Conservation (phyloP, 257 asterid genomes). For the Solanum neorickii region DNA sequence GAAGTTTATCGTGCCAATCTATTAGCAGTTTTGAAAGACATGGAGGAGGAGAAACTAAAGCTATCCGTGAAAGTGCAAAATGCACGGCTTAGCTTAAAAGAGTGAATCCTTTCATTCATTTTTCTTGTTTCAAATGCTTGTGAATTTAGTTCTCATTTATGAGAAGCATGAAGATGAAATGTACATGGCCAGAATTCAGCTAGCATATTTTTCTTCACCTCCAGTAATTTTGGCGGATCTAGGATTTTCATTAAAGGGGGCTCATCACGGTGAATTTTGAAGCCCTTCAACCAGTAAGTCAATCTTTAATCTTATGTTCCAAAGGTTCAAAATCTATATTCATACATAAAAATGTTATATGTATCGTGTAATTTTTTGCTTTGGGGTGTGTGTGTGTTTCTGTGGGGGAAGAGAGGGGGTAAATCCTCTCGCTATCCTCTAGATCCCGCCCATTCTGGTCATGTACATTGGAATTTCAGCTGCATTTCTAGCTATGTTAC, state of each 20-base stretch:
- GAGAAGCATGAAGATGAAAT: not conserved
- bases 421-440: too few species aligned
- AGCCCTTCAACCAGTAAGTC: accelerated
- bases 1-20: conserved; percentile 75
- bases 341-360: not conserved
- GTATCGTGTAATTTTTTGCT: too few species aligned
- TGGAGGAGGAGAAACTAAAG: conserved; percentile 91
- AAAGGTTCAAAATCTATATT: not conserved
- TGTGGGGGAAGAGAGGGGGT: accelerated
- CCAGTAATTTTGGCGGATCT: not conserved
- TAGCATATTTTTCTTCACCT: not conserved
- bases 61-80: conserved; percentile 86
- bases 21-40: conserved; percentile 63
- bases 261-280: not conserved
- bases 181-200: not conserved
- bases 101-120: conserved; percentile 17
- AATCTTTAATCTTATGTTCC: not conserved
- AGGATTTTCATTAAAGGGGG: not conserved
- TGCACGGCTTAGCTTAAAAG: conserved; percentile 73
- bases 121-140: not conserved
- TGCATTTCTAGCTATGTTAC: not conserved
- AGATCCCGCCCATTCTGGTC: not conserved
- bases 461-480: not conserved
- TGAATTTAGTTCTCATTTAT: not conserved
- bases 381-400: too few species aligned